These are phyloP conservation scores for Arthrobotrys entomopaga DNA, from an alignment of 2,329 filamentous ascomycete genomes.

Conservation along the genomic window DNA sequence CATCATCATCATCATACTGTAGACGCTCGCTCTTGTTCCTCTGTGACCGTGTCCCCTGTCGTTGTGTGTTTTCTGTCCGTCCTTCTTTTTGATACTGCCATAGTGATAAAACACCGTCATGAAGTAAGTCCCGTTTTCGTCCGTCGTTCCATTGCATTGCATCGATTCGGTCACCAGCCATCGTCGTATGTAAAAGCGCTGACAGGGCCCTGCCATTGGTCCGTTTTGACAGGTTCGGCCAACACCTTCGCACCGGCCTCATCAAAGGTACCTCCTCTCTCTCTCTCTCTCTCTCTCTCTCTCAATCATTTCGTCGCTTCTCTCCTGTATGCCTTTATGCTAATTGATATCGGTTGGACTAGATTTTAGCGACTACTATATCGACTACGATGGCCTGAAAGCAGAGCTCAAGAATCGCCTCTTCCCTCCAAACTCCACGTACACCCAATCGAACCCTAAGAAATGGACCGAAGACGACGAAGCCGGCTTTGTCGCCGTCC, in stretches of 20 bases:
- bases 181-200: slow-evolving; percentile 19
- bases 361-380: slow-evolving; percentile 98
- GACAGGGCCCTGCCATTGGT: slow-evolving; percentile 41
- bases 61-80: no score
- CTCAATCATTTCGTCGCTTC: not conserved
- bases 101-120: no score
- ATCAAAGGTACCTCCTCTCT: slow-evolving; percentile 70
- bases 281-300: not conserved
- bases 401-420: slow-evolving; percentile 79
- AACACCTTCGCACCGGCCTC: slow-evolving; percentile 93
- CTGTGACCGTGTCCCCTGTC: no score
- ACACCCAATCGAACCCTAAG: slow-evolving; percentile 60
- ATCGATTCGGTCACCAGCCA: not conserved
- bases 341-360: no score
- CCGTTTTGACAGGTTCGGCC: slow-evolving; percentile 75
- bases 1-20: not conserved
- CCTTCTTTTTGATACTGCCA: no score
- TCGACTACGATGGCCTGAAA: slow-evolving; percentile 95
- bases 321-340: not conserved
- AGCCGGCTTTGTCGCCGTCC: slow-evolving; percentile 82
- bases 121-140: not conserved
- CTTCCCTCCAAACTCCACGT: slow-evolving; percentile 66
- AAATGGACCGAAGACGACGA: slow-evolving; percentile 93
- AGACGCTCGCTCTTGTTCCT: slow-evolving; percentile 1
- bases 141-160: slow-evolving; percentile 11